These are phyloP conservation scores for Zizania palustris DNA, from an alignment of 202 grass and related monocot species.

Conservation along the genomic window DNA sequence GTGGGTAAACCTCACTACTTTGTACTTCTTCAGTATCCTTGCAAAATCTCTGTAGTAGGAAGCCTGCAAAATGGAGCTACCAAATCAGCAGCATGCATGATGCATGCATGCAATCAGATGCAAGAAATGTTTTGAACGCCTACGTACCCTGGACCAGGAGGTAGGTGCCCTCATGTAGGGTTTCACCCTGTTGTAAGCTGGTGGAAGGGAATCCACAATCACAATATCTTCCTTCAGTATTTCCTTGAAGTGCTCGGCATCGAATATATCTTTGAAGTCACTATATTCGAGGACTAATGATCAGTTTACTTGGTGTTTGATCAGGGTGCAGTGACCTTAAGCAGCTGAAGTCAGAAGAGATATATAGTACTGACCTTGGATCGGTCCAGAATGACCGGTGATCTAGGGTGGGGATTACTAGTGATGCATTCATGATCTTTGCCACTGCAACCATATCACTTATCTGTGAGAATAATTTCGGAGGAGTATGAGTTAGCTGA, in stretches of 20 bases:
- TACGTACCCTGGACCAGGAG: slow-evolving; percentile 75
- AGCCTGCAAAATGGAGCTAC: slow-evolving; percentile 45
- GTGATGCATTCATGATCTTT: slow-evolving; percentile 74
- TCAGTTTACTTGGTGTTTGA: slow-evolving; percentile 33
- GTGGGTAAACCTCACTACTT: slow-evolving; percentile 67
- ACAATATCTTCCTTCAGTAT: slow-evolving; percentile 62
- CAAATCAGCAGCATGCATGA: slow-evolving; percentile 33
- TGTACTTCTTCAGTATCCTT: slow-evolving; percentile 48
- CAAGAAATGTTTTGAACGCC: slow-evolving; percentile 14
- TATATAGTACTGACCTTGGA: slow-evolving; percentile 61
- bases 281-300: slow-evolving; percentile 30
- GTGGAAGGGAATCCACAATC: slow-evolving; percentile 66
- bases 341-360: background rate
- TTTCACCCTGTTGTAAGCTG: slow-evolving; percentile 44
- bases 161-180: slow-evolving; percentile 59
- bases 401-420: slow-evolving; percentile 73
- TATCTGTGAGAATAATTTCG: slow-evolving; percentile 63
- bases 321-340: slow-evolving; percentile 1
- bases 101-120: background rate
- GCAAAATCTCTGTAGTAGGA: slow-evolving; percentile 64
- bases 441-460: slow-evolving; percentile 90
- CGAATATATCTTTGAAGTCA: slow-evolving; percentile 86
- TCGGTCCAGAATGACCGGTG: slow-evolving; percentile 85
- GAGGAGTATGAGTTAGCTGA: slow-evolving; percentile 47
- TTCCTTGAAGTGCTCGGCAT: slow-evolving; percentile 65